phyloP scores from a whole-genome alignment of 768 basidiomycete genomes.

The Pleurotus giganteus region DNA sequence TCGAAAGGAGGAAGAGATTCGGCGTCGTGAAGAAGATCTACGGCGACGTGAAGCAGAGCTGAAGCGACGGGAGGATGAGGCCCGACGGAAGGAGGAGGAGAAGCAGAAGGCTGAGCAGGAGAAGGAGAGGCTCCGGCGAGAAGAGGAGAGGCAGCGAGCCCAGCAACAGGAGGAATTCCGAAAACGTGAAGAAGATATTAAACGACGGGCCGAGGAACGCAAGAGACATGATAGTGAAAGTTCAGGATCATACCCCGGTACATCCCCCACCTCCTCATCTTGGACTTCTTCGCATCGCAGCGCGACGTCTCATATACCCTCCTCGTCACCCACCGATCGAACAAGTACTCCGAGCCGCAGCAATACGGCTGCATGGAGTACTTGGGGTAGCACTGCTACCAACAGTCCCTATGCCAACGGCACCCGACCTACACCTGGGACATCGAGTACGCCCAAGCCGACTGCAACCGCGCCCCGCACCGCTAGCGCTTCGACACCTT shows the following conservation, averaged over 20 bases:
- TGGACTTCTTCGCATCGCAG: slow-evolving; percentile 23
- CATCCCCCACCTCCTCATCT: slow-evolving; percentile 26
- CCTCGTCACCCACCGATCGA: slow-evolving; percentile 30
- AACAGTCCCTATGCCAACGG: slow-evolving; percentile 8
- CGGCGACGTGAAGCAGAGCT: slow-evolving; percentile 34
- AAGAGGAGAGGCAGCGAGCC: slow-evolving; percentile 27
- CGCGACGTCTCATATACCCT: slow-evolving; percentile 25
- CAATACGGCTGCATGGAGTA: slow-evolving; percentile 8
- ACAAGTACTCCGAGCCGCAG: slow-evolving; percentile 13
- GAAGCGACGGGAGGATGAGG: slow-evolving; percentile 30
- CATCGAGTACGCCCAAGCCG: slow-evolving; percentile 2
- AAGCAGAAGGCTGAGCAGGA: slow-evolving; percentile 20
- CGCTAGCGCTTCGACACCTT: slow-evolving; percentile 23
- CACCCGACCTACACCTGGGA: background rate
- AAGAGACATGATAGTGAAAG: slow-evolving; percentile 38
- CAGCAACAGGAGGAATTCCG: slow-evolving; percentile 39
- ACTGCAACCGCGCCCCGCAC: background rate
- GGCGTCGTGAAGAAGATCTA: slow-evolving; percentile 27
- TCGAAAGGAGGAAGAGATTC: slow-evolving; percentile 25
- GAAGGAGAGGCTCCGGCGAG: slow-evolving; percentile 20
- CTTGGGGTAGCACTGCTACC: slow-evolving; percentile 1
- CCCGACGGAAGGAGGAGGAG: slow-evolving; percentile 22
- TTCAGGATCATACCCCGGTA: slow-evolving; percentile 21
- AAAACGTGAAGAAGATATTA: slow-evolving; percentile 42
- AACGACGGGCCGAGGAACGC: slow-evolving; percentile 40